Conservation (phyloP, 129 eudicot genomes). For the Smallanthus sonchifolius region DNA sequence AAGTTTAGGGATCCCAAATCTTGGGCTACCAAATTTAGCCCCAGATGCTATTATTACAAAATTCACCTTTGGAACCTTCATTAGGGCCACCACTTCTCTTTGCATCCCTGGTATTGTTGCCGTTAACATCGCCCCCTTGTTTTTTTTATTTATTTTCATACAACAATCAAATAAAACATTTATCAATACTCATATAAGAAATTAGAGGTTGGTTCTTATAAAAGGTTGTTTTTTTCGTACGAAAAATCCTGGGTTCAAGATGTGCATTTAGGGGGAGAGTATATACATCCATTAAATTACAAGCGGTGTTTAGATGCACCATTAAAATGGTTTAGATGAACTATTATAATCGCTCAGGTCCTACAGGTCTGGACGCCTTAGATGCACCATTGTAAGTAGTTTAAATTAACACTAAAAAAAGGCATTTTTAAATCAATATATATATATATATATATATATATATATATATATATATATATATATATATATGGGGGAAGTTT, state of each 20-base stretch:
- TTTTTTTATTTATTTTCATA: not conserved
- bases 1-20: slow-evolving; percentile 32
- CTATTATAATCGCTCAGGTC: too few relatives aligned
- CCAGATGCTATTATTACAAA: slow-evolving; percentile 33
- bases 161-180: not conserved
- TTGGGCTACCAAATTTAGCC: slow-evolving; percentile 32
- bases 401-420: not conserved
- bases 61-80: slow-evolving; percentile 32
- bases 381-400: not conserved
- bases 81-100: slow-evolving; percentile 29
- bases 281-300: not conserved
- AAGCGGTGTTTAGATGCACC: not conserved
- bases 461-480: too few relatives aligned
- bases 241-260: not conserved
- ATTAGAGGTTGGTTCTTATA: not conserved
- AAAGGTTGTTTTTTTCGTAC: too few relatives aligned
- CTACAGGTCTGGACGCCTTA: not conserved
- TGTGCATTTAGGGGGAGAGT: not conserved
- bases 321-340: too few relatives aligned
- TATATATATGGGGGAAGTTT: too few relatives aligned
- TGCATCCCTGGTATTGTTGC: slow-evolving; percentile 52
- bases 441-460: too few relatives aligned
- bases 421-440: too few relatives aligned
- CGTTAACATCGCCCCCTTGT: slow-evolving; percentile 35
- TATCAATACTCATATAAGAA: not conserved